Evolutionary conservation across 495 filamentous ascomycete genomes (phyloP).

Genomic region (Parathielavia hyrcaniae): DNA sequence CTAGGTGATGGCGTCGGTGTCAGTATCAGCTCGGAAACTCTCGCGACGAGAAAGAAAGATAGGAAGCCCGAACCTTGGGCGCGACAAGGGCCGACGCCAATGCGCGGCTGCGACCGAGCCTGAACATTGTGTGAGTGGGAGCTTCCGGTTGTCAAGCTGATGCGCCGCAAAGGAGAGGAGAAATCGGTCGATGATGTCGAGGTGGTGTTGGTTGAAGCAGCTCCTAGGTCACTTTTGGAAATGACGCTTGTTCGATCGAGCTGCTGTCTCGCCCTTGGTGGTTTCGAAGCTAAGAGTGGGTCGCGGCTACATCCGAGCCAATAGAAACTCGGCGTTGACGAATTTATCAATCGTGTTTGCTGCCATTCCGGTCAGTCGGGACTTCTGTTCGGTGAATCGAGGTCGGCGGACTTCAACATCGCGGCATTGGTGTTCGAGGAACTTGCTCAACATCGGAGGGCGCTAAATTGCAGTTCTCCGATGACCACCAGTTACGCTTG

Average conservation of each 20-base stretch:
- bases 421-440: too few species aligned
- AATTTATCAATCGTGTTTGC: conserved; percentile 3
- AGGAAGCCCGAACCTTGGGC: conserved; percentile 37
- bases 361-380: conserved; percentile 3
- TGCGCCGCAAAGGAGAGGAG: conserved; percentile 1
- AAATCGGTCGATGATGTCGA: conserved; percentile 2
- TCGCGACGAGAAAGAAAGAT: neutral
- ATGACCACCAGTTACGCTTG: too few species aligned
- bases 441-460: too few species aligned
- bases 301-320: conserved; percentile 22
- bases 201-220: conserved; percentile 11
- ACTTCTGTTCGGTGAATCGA: neutral
- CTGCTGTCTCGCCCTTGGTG: conserved; percentile 10
- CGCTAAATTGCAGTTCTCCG: too few species aligned
- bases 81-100: conserved; percentile 45
- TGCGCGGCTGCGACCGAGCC: conserved; percentile 44
- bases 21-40: conserved; percentile 11
- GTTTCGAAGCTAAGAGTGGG: conserved; percentile 6
- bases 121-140: conserved; percentile 38
- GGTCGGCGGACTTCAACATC: too few species aligned
- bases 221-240: conserved; percentile 17
- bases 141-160: conserved; percentile 1
- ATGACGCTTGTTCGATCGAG: conserved; percentile 24
- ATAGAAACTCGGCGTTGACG: conserved; percentile 5
- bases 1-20: conserved; percentile 22